phyloP scores from a whole-genome alignment of 2,329 filamentous ascomycete species.

The Scytalidium sp. region DNA sequence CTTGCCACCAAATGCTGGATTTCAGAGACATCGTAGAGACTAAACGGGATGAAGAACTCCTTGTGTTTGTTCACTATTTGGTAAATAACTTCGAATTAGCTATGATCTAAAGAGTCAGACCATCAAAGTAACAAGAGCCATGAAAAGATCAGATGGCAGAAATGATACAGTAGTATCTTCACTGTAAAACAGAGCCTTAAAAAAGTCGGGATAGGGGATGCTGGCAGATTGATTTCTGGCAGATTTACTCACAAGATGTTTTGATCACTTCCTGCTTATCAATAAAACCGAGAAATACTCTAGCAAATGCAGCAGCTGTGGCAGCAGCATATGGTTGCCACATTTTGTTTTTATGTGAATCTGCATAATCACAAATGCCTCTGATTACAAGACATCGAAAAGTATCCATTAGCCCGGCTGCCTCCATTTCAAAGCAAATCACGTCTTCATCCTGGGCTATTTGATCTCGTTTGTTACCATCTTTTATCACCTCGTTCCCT shows the following conservation, averaged over 20 bases:
- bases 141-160: too few relatives aligned
- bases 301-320: slow-evolving; percentile 10
- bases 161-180: too few relatives aligned
- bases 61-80: neutral
- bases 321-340: slow-evolving; percentile 12
- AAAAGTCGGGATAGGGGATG: too few relatives aligned
- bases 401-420: slow-evolving; percentile 7
- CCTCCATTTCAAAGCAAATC: slow-evolving; percentile 14
- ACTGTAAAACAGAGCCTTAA: too few relatives aligned
- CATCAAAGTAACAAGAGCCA: too few relatives aligned
- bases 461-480: slow-evolving; percentile 3
- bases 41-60: slow-evolving; percentile 3
- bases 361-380: slow-evolving; percentile 14
- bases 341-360: slow-evolving; percentile 9
- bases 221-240: too few relatives aligned
- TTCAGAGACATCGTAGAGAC: slow-evolving; percentile 5
- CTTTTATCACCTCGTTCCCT: slow-evolving; percentile 9
- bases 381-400: slow-evolving; percentile 13
- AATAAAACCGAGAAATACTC: slow-evolving; percentile 8
- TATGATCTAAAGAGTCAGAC: too few relatives aligned
- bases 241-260: too few relatives aligned
- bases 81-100: too few relatives aligned
- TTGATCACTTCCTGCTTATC: too few relatives aligned
- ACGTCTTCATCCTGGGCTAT: neutral
- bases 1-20: slow-evolving; percentile 3